These are phyloP conservation scores for Termitomyces sp. DNA, from an alignment of 768 basidiomycete species.

Conservation along the genomic window DNA sequence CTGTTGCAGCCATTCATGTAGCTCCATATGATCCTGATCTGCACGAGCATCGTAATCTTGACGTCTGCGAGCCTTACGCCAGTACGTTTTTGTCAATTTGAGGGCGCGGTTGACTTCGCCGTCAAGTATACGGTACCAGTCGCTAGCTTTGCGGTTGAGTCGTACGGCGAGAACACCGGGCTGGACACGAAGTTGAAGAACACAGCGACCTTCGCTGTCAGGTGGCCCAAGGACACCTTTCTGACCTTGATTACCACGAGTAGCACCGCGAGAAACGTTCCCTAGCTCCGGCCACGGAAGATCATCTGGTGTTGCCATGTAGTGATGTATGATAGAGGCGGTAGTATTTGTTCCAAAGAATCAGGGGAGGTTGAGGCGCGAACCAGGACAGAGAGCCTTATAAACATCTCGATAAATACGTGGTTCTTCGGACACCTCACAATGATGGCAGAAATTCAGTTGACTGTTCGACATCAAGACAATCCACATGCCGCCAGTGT, in stretches of 20 bases:
- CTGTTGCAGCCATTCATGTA: conserved; percentile 86
- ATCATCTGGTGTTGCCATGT: conserved; percentile 63
- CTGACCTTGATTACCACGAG: conserved; percentile 82
- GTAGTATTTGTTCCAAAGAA: conserved; percentile 17
- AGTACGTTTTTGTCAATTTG: conserved; percentile 83
- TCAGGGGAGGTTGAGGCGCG: conserved; percentile 14
- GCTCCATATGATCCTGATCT: conserved; percentile 86
- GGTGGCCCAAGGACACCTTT: conserved; percentile 73
- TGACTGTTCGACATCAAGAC: conserved; percentile 18
- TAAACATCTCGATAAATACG: conserved; percentile 12
- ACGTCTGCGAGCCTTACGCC: conserved; percentile 77
- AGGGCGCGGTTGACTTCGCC: conserved; percentile 76
- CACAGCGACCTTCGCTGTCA: conserved; percentile 70
- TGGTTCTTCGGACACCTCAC: conserved; percentile 3
- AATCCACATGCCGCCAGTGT: conserved; percentile 23
- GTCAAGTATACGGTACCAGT: conserved; percentile 80
- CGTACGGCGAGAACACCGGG: conserved; percentile 77
- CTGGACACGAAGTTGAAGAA: conserved; percentile 79
- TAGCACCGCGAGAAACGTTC: conserved; percentile 81
- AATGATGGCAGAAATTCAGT: conserved; percentile 13
- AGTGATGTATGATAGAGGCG: conserved; percentile 20
- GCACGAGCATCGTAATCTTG: conserved; percentile 84
- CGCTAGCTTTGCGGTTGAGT: conserved; percentile 71
- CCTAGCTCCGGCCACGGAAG: conserved; percentile 85
- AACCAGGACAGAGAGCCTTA: conserved; percentile 6